phyloP scores from a whole-genome alignment of 345 rosid species.

The Erysimum cheiranthoides region DNA sequence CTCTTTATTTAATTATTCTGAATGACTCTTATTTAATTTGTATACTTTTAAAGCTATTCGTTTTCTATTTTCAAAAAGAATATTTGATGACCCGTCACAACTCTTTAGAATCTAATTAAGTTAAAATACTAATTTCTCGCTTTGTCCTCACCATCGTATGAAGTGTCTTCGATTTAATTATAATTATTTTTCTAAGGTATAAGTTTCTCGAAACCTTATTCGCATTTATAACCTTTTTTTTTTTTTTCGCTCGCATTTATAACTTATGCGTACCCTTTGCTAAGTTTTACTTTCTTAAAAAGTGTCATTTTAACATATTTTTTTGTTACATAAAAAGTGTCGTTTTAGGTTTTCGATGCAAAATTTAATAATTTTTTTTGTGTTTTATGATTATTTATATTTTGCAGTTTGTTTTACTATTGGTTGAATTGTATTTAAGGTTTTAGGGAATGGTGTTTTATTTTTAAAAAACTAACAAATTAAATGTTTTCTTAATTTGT shows the following conservation, averaged over 20 bases:
- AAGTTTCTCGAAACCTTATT: background rate
- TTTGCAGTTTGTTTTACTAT: too few species aligned
- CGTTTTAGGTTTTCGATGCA: too few species aligned
- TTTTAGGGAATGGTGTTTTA: too few species aligned
- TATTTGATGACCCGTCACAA: background rate
- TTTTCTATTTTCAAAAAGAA: background rate
- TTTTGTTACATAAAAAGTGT: too few species aligned
- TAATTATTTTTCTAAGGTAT: slow-evolving; percentile 1
- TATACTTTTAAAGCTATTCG: background rate
- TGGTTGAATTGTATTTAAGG: too few species aligned
- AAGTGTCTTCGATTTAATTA: background rate
- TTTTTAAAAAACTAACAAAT: too few species aligned
- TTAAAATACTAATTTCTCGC: background rate
- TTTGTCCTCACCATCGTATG: slow-evolving; percentile 3
- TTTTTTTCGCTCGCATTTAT: slow-evolving; percentile 9
- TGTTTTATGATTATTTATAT: too few species aligned
- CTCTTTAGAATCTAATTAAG: background rate
- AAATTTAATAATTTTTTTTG: too few species aligned
- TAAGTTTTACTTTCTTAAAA: too few species aligned
- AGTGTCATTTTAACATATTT: too few species aligned
- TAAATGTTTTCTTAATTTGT: too few species aligned
- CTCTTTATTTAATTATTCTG: background rate
- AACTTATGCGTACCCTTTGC: background rate
- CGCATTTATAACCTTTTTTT: slow-evolving; percentile 6
- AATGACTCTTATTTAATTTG: background rate